Base-by-base conservation (phyloP, 2,329 filamentous ascomycete species). In the Acarospora socialis region DNA sequence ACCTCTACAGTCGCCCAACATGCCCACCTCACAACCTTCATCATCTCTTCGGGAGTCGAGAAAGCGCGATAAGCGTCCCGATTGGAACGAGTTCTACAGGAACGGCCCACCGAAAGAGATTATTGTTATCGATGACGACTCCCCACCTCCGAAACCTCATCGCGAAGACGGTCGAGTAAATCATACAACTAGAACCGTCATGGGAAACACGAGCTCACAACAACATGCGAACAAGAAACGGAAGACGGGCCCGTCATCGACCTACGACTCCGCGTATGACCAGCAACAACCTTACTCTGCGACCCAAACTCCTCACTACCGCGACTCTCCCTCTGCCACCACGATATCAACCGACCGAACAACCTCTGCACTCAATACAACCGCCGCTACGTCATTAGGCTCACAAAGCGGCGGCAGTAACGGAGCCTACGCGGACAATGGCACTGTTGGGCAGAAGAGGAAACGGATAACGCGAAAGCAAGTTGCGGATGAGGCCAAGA, bases 81-180 rank as follows among this genome's bases (percentile, higher is more conserved):
- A 90, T 55, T 90, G 81, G 81, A 65, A 70, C 36, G 72, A 68
- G 42, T 90, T 86, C 50, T 87, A 86, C 55, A 78, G 77, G 51
- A 86, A 87, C 53, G 81, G 81, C 3, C 60, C 84, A 16, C 81
- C 81, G 15, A 78, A 82, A 51, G 81, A 90, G 59, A 74, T 90
- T 50, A 87, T 90, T 49, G 74, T 87, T 46, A 90, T 90, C 47
- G 73, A 79, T 42, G 66, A 65, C 43, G 77, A 86, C 52, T 74
- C 72, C 4, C 78, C 78, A 31, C 55, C 58, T 7, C 50, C 43
- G 48, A 54, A 34, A 36, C 41, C 36, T 44, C 46, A 34, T 31
- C 49, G 33, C 18, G 40, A 35, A 26, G 32, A 38, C 36, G 25
- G 39, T 39, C 19, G 28, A 24, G 22, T 34, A 33, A 16, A 39